phyloP scores from a whole-genome alignment of 2,329 filamentous ascomycete species.

The Ophiosphaerella herpotricha region DNA sequence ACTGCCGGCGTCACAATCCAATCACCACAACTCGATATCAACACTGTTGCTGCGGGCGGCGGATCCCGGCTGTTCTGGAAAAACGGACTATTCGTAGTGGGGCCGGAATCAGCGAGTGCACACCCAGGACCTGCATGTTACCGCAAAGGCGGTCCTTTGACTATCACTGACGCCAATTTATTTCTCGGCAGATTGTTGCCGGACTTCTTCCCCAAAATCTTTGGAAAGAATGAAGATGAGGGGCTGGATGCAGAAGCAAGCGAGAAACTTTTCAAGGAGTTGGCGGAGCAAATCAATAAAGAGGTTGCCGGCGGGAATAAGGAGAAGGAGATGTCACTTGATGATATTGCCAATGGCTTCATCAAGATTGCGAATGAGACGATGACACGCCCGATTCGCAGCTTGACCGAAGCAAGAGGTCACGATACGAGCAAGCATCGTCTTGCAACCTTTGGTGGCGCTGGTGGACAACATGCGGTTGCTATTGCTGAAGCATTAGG shows the following conservation, averaged over 20 bases:
- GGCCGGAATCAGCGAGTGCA: constrained; percentile 85
- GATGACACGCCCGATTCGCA: constrained; percentile 88
- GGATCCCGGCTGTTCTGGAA: constrained; percentile 84
- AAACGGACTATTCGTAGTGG: constrained; percentile 88
- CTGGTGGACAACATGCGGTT: constrained; percentile 90
- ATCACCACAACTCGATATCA: constrained; percentile 68
- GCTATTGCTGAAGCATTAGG: constrained; percentile 85
- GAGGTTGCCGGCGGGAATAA: constrained; percentile 67
- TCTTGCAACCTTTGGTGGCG: constrained; percentile 90
- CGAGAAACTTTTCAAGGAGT: constrained; percentile 72
- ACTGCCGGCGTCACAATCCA: constrained; percentile 67
- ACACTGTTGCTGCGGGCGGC: constrained; percentile 90
- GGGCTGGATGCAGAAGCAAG: constrained; percentile 78
- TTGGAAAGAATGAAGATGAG: constrained; percentile 85
- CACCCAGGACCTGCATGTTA: constrained; percentile 92
- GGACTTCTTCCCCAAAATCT: constrained; percentile 94
- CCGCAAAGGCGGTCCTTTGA: constrained; percentile 83
- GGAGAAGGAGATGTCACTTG: constrained; percentile 69
- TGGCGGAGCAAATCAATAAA: constrained; percentile 76
- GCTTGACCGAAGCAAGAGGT: constrained; percentile 88
- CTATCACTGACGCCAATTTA: constrained; percentile 92
- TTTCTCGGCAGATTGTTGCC: constrained; percentile 83
- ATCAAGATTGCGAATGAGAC: constrained; percentile 88
- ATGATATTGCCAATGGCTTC: constrained; percentile 89
- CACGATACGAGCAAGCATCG: constrained; percentile 89